Base-by-base conservation (phyloP, 371 early-diverging fungal species). In the Mortierella sp. region DNA sequence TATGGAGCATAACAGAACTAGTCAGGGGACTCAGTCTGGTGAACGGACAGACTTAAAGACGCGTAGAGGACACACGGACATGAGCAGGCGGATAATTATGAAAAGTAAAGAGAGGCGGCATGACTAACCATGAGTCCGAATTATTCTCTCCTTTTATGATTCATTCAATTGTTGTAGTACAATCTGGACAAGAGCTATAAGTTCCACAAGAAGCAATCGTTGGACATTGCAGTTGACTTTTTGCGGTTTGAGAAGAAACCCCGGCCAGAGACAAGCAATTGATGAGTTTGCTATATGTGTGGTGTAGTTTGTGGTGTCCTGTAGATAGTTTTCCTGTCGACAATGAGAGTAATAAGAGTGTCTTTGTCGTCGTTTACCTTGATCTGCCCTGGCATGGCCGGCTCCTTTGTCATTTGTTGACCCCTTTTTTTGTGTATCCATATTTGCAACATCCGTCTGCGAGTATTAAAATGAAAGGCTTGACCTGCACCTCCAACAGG, bases 131-230 rank as follows among this genome's bases (percentile, higher is more conserved):
- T 38, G 68, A 68, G 68, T 68, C 68, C 44, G 14, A 42, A 68
- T 24, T 68, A 42, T 42, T 68, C 10, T 11, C 34, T 34, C 34
- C 16, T 34, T 73, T 58, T 71, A 26, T 76, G 54, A 71, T 75
- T 38, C 1, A 55, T n/a, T 38, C 24, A 34, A 16, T 71, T 34
- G 14, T 38, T 72, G 13, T 80, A 93, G 93, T 96, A 95, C 84
- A 96, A 96, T 87, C 90, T 96, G n/a, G 95, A 95, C 70, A 94
- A 92, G 91, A 95, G 94, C 94, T 96, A 96, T 91, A 95, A 94
- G 81, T 95, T 96, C 87, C 97, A 96, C 81, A 96, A 95, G 81
- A 94, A 94, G 83, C 91, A 94, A 78, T 92, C 93, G 6, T 93
- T 95, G 0, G 95, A 95, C 76, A 94, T 96, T 70, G 92, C 91